A percentile compares a stretch with the other conserved stretches of the same genome.
Evolutionary conservation across 2,329 filamentous ascomycete genomes (phyloP).

Genomic region (Colletotrichum sp.): DNA sequence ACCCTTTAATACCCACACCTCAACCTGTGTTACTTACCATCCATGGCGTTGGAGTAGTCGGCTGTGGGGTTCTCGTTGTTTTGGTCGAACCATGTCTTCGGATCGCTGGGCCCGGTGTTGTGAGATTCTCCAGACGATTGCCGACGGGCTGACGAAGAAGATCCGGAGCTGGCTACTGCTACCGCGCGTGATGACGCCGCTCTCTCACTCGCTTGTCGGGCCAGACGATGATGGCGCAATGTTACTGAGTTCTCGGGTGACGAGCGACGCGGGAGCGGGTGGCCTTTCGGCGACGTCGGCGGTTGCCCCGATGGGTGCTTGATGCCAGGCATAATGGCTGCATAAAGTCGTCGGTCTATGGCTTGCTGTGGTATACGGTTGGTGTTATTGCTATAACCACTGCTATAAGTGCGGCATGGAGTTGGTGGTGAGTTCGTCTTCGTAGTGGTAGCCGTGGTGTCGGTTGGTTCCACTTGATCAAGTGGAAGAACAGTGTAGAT

Average conservation of each 20-base stretch:
- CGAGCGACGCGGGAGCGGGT: conserved; percentile 49
- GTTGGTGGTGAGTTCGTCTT: background rate
- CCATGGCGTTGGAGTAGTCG: conserved; percentile 51
- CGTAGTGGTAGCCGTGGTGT: background rate
- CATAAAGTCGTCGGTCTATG: conserved; percentile 17
- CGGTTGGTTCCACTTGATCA: background rate
- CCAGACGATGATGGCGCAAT: conserved; percentile 49
- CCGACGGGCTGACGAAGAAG: conserved; percentile 29
- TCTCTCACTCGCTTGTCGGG: conserved; percentile 42
- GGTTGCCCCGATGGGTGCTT: conserved; percentile 26
- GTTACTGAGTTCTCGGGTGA: conserved; percentile 53
- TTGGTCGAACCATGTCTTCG: conserved; percentile 59
- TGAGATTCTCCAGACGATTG: conserved; percentile 57
- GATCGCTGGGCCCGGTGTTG: conserved; percentile 53
- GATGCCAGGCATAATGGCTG: conserved; percentile 34
- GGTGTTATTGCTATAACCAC: background rate
- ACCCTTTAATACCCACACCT: background rate
- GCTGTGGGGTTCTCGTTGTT: conserved; percentile 56
- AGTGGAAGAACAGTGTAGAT: background rate
- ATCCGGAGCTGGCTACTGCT: conserved; percentile 15
- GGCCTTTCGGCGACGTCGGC: conserved; percentile 33
- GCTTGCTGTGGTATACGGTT: background rate
- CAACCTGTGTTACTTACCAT: conserved; percentile 40
- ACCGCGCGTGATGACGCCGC: conserved; percentile 15
- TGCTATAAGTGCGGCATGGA: background rate